Evolutionary conservation across 768 basidiomycete genomes (phyloP).

Genomic region (Kwoniella bestiolae): DNA sequence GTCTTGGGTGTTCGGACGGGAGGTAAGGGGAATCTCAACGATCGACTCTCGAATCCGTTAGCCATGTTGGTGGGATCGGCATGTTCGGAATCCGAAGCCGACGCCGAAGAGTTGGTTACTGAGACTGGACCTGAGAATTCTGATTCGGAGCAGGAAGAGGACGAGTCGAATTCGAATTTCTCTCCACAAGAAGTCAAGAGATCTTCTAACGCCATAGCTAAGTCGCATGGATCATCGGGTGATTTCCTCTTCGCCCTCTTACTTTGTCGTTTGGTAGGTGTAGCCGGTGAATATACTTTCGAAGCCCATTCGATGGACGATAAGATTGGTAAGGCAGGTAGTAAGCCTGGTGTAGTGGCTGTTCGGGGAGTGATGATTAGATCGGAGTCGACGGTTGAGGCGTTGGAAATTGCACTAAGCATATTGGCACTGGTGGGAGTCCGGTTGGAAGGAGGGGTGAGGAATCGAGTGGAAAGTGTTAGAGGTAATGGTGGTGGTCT

Average conservation of each 20-base stretch:
- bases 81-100: background rate
- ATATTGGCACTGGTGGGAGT: conserved; percentile 11
- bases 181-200: conserved; percentile 32
- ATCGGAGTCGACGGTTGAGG: conserved; percentile 19
- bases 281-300: background rate
- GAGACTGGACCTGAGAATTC: conserved; percentile 18
- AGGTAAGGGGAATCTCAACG: conserved; percentile 19
- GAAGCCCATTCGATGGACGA: conserved; percentile 15
- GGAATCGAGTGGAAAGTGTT: conserved; percentile 16
- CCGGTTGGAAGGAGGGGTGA: background rate
- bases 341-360: conserved; percentile 8
- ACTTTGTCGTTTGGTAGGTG: conserved; percentile 10
- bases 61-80: background rate
- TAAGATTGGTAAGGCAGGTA: conserved; percentile 23
- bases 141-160: conserved; percentile 9
- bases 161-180: conserved; percentile 25
- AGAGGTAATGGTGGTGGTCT: conserved; percentile 24
- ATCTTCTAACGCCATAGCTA: conserved; percentile 40
- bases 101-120: conserved; percentile 1
- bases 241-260: conserved; percentile 5
- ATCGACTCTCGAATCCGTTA: conserved; percentile 10
- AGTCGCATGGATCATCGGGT: conserved; percentile 26
- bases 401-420: conserved; percentile 13
- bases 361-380: conserved; percentile 3
- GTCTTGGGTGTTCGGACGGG: conserved; percentile 9